Conservation (phyloP, 768 basidiomycete species). For the Lentinula aciculospora region DNA sequence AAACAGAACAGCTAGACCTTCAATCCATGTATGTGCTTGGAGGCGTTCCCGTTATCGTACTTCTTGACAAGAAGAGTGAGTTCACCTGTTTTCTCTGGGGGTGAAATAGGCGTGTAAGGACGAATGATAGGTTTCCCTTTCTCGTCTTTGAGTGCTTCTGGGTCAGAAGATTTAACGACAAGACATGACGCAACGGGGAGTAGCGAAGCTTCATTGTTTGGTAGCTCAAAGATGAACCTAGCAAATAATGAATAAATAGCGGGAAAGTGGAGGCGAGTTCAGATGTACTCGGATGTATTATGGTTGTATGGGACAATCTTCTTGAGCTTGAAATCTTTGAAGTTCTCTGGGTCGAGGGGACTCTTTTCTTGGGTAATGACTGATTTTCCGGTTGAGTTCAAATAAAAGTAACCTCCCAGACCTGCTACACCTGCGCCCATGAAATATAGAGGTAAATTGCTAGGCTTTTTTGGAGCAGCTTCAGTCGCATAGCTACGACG, state of each 20-base stretch:
- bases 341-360: conserved; percentile 70
- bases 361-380: conserved; percentile 51
- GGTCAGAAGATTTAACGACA: conserved; percentile 67
- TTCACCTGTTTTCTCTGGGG: conserved; percentile 69
- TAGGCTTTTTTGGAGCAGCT: conserved; percentile 37
- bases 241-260: not conserved
- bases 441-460: conserved; percentile 42
- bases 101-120: conserved; percentile 91
- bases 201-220: conserved; percentile 70
- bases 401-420: conserved; percentile 45
- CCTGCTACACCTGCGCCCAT: conserved; percentile 42
- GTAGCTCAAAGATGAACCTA: conserved; percentile 79
- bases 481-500: conserved; percentile 25
- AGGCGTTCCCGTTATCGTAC: conserved; percentile 77
- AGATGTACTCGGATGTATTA: conserved; percentile 72
- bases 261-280: not conserved
- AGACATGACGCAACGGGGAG: conserved; percentile 78
- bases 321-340: conserved; percentile 77
- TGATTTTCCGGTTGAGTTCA: conserved; percentile 25
- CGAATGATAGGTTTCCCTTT: conserved; percentile 87
- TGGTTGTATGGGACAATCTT: conserved; percentile 86
- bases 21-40: conserved; percentile 75
- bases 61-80: conserved; percentile 81
- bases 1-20: conserved; percentile 35
- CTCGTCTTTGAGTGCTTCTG: conserved; percentile 55